Percentiles rank a stretch among this genome's conserved stretches.
Conservation (phyloP, 805 yeast genomes). For the Candida odintsovae region DNA sequence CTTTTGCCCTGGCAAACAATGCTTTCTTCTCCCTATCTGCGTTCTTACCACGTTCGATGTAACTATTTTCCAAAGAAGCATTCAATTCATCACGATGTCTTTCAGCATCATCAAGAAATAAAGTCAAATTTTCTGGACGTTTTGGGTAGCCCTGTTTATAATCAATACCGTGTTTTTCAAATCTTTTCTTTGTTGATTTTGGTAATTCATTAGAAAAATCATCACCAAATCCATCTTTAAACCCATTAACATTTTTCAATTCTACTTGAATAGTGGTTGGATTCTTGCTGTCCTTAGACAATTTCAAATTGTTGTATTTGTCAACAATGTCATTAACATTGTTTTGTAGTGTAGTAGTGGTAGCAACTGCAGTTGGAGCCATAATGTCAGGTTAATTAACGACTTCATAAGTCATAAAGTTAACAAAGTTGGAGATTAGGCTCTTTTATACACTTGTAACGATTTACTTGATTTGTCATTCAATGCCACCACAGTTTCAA, state of each 20-base stretch:
- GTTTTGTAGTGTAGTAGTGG: slow-evolving; percentile 3
- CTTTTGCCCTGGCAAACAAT: slow-evolving; percentile 34
- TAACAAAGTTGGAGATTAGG: not conserved
- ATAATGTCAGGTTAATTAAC: not conserved
- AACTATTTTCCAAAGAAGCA: slow-evolving; percentile 26
- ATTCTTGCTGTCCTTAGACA: not conserved
- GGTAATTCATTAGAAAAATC: slow-evolving; percentile 18
- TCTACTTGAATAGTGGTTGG: slow-evolving; percentile 4
- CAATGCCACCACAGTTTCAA: not conserved
- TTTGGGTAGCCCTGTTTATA: slow-evolving; percentile 35
- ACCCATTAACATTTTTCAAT: slow-evolving; percentile 6
- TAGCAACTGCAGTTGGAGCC: not conserved
- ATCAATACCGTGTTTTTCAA: slow-evolving; percentile 30
- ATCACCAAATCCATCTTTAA: slow-evolving; percentile 11
- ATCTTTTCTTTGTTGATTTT: slow-evolving; percentile 25
- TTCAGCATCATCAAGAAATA: slow-evolving; percentile 35
- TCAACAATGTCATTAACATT: slow-evolving; percentile 4
- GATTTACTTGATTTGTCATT: not conserved
- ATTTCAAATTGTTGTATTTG: slow-evolving; percentile 4
- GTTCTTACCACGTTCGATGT: slow-evolving; percentile 29
- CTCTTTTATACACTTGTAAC: not conserved
- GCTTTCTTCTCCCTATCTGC: slow-evolving; percentile 40
- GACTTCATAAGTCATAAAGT: not conserved
- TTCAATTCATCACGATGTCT: slow-evolving; percentile 25
- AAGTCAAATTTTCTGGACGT: slow-evolving; percentile 32